Evolutionary conservation across 192 early-diverging fungal genomes (phyloP), one percentile per base, ranked within the genome.

Genomic region (Gryganskiella cystojenkinii): DNA sequence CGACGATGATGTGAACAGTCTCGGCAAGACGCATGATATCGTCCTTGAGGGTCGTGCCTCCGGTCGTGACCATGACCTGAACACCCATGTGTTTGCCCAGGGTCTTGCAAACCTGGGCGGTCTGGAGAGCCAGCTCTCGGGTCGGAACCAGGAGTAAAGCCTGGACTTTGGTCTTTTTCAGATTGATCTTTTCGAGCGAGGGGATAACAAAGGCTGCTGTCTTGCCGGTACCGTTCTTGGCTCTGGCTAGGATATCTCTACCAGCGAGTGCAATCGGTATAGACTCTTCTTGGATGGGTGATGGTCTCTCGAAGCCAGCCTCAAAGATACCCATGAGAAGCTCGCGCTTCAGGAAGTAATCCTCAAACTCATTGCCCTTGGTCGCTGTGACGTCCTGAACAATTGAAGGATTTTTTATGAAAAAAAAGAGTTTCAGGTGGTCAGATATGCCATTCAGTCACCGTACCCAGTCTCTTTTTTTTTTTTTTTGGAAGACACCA

Each of bases 341-440:
- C 79, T 97, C 95, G 46, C 96, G 90, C 82, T 96, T 98, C 49
- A 99, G 85, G 83, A 94, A 97, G 81, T 97, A 99, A 83, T 99
- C 98, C 81, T 99, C 96, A 81, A 99, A 99, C 72, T 98, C 96
- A 82, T 99, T 99, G 57, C 98, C 98, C 84, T 99, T 99, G 59
- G 98, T 99, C 22, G 89, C 61, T 3, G 73, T 69, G 57, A 78
- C 65, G 47, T 67, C 67, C 64, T 78, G 50, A 20, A 24, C 27
- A 46, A 31, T 2, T 17, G 45, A 49, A 30, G 43, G 35, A 42
- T 28, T 1, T 11, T 8, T 11, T 9, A 40, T 51, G 49, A 35
- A 22, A 58, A 40, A 58, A 58, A 58, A 58, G 17, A 40, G 11
- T 58, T 58, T 19, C 56, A 58, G 10, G 10, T 11, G 10, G 20